Conservation (phyloP, 2,329 filamentous ascomycete species). For the Colletotrichum filicis region DNA sequence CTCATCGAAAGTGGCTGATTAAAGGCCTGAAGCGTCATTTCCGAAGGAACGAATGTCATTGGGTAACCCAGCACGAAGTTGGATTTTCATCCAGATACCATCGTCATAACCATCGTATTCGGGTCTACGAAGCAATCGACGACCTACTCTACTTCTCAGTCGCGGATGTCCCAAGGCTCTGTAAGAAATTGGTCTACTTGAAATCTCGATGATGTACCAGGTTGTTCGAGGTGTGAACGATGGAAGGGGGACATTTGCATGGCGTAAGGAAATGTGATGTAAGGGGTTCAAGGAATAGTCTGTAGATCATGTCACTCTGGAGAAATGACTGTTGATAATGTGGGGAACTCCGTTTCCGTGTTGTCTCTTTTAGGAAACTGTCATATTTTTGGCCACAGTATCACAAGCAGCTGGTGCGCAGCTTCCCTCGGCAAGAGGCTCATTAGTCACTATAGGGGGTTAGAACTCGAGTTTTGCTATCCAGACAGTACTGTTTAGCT, state of each 20-base stretch:
- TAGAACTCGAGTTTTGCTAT: too few relatives aligned
- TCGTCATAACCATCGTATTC: neutral
- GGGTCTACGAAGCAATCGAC: neutral
- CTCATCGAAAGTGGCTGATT: neutral
- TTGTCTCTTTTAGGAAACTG: neutral
- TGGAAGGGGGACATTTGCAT: neutral
- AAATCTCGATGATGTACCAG: neutral
- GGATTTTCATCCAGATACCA: too few relatives aligned
- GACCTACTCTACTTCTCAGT: too few relatives aligned
- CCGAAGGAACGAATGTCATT: neutral
- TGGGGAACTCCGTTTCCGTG: neutral
- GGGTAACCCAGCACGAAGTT: too few relatives aligned
- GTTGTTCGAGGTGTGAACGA: neutral
- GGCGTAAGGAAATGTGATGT: neutral
- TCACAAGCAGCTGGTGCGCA: neutral
- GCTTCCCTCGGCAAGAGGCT: neutral
- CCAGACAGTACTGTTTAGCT: too few relatives aligned
- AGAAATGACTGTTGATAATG: neutral
- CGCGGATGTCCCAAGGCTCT: neutral
- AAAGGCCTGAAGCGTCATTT: neutral
- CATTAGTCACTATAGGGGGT: too few relatives aligned
- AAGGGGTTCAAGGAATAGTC: neutral
- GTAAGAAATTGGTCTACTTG: accelerated
- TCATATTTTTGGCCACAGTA: neutral
- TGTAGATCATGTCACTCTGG: neutral